Conservation (phyloP, 148 eudicot genomes). For the Cornus florida region DNA sequence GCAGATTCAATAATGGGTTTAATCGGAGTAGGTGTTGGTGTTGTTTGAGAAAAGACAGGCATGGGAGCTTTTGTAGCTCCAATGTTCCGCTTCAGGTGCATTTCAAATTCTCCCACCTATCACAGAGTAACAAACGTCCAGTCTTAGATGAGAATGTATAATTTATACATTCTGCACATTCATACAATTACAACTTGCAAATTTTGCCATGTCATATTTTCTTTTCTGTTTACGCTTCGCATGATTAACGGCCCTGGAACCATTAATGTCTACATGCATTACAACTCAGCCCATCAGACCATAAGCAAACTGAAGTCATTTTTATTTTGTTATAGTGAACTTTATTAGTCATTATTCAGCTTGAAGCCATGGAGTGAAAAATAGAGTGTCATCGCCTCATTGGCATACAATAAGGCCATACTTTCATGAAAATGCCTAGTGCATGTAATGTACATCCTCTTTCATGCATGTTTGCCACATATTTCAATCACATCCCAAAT, state of each 20-base stretch:
- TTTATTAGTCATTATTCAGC: neutral
- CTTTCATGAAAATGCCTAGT: neutral
- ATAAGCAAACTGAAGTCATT: no score
- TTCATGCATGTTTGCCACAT: neutral
- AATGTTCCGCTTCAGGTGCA: slow-evolving; percentile 84
- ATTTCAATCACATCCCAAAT: neutral
- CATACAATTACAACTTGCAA: neutral
- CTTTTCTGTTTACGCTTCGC: neutral
- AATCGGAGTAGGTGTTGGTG: slow-evolving; percentile 56
- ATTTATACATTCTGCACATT: neutral
- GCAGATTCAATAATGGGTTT: slow-evolving; percentile 54
- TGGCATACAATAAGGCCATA: neutral
- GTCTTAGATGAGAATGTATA: slow-evolving; percentile 6
- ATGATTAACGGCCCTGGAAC: neutral
- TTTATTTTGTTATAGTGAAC: neutral
- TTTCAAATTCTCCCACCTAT: slow-evolving; percentile 86
- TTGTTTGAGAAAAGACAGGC: slow-evolving; percentile 35
- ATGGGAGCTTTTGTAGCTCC: slow-evolving; percentile 44
- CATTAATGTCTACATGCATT: neutral
- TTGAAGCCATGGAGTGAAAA: neutral
- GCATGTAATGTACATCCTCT: neutral
- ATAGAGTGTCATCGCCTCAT: neutral
- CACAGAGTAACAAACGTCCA: slow-evolving; percentile 6
- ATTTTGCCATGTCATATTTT: neutral
- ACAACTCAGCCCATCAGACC: no score